Base-by-base conservation (phyloP, 129 eudicot genomes). In the Artemisia annua region DNA sequence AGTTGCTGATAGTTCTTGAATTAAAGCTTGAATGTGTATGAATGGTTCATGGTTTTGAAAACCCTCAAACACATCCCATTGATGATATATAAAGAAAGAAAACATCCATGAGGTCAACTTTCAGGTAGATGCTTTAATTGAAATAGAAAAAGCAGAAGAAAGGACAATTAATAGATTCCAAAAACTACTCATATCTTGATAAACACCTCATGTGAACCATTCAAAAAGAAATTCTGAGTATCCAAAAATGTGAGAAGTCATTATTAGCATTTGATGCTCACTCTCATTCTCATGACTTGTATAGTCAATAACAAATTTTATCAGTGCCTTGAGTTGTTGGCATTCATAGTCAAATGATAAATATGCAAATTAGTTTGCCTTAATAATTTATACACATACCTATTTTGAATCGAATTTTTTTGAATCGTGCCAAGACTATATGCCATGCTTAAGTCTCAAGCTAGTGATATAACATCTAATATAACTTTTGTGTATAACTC, bases 101-200 rank as follows among this genome's bases (percentile, higher is more conserved):
- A 62, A 52, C 71, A 77, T 52, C 58, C 56, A 51, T 69, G 43
- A 24, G 66, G 81, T 77, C 76, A 62, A 77, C 76, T 69, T 15
- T 69, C 81, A 70, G 20, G 76, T 77, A 77, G 81, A 77, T 77
- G 76, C 81, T 77, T 77, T 28, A 65, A 51, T 77, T 77, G 81
- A 77, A 77, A 70, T 32, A 64, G 59, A 70, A 78, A 77, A 78
- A 7, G 68, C 46, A 54, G 16, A 77, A 60, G 69, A 76, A 69
- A 77, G 81, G 81, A 78, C 72, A 62, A 78, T 70, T 63, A 51
- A 63, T 78, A 78, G 71, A 78, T 78, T 78, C 81, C 76, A 63
- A 78, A 77, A 78, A 70, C 76, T 70, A 70, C 81, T 77, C 81
- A 78, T 70, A 28, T 70, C 81, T 70, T 78, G 26, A 78, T 70